Conservation (phyloP, 495 filamentous ascomycete genomes). For the Neurospora sp. region DNA sequence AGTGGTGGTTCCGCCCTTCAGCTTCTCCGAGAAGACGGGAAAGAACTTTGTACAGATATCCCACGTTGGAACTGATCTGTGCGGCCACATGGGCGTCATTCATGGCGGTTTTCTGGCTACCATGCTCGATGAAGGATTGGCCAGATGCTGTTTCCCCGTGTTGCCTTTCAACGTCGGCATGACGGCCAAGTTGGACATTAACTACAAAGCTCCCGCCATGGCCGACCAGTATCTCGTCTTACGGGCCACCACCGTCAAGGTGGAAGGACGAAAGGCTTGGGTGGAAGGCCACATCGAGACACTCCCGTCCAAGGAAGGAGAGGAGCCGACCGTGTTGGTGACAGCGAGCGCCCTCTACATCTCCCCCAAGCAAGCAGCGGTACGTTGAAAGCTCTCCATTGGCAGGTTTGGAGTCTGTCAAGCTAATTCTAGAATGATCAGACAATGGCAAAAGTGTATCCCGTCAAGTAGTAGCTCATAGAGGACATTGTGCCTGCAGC, state of each 20-base stretch:
- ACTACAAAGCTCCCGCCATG: slow-evolving; percentile 71
- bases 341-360: slow-evolving; percentile 68
- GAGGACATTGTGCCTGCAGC: not conserved
- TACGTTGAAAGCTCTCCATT: slow-evolving; percentile 28
- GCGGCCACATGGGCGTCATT: slow-evolving; percentile 84
- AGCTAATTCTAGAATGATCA: slow-evolving; percentile 7
- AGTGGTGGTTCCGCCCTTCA: slow-evolving; percentile 73
- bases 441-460: slow-evolving; percentile 35
- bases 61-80: slow-evolving; percentile 74
- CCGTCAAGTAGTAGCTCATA: slow-evolving; percentile 19
- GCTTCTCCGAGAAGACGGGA: slow-evolving; percentile 61
- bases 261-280: slow-evolving; percentile 94
- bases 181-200: slow-evolving; percentile 84
- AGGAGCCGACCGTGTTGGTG: slow-evolving; percentile 21
- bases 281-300: slow-evolving; percentile 87
- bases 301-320: slow-evolving; percentile 40
- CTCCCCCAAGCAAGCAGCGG: slow-evolving; percentile 74
- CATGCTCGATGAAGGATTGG: slow-evolving; percentile 83
- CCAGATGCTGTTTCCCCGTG: slow-evolving; percentile 81
- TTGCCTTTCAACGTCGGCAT: slow-evolving; percentile 82
- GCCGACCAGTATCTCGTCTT: slow-evolving; percentile 73
- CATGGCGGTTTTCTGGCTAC: slow-evolving; percentile 91
- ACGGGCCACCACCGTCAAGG: slow-evolving; percentile 70
- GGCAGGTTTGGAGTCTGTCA: not conserved
- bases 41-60: slow-evolving; percentile 63